Evolutionary conservation across 1,284 basidiomycete genomes (phyloP).

Genomic region (Phellinidium pouzarii): DNA sequence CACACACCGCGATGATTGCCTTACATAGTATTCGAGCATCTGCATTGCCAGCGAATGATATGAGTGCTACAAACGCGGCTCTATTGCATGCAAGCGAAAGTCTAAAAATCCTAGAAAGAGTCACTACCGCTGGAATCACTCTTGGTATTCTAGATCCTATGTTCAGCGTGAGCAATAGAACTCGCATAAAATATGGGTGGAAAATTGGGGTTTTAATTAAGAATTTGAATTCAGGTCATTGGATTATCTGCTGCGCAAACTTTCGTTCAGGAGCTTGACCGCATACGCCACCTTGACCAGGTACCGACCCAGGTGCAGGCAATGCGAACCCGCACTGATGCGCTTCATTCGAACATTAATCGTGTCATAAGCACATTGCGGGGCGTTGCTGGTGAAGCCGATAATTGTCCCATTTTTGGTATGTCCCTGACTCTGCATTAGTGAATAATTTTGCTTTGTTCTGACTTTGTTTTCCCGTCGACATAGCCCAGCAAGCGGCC

Average conservation of each 20-base stretch:
- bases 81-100: constrained; percentile 21
- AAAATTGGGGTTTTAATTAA: too few species aligned
- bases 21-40: constrained; percentile 30
- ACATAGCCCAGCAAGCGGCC: background rate
- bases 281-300: background rate
- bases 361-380: background rate
- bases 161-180: constrained; percentile 23
- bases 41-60: constrained; percentile 23
- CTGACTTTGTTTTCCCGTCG: background rate
- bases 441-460: background rate
- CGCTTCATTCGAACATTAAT: background rate
- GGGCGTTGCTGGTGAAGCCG: background rate
- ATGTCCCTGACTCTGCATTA: background rate
- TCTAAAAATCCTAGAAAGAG: constrained; percentile 10
- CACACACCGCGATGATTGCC: constrained; percentile 30
- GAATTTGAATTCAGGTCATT: too few species aligned
- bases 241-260: constrained; percentile 25
- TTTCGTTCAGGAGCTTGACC: constrained; percentile 23
- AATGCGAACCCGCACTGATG: background rate
- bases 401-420: background rate
- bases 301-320: background rate
- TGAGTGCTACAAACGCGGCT: constrained; percentile 23
- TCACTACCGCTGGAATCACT: constrained; percentile 20
- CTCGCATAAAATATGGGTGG: too few species aligned
- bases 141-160: constrained; percentile 22